Percentiles rank a stretch among this genome's conserved stretches.
phyloP scores from a whole-genome alignment of 371 early-diverging fungal species.

The Mucor velutinosus region DNA sequence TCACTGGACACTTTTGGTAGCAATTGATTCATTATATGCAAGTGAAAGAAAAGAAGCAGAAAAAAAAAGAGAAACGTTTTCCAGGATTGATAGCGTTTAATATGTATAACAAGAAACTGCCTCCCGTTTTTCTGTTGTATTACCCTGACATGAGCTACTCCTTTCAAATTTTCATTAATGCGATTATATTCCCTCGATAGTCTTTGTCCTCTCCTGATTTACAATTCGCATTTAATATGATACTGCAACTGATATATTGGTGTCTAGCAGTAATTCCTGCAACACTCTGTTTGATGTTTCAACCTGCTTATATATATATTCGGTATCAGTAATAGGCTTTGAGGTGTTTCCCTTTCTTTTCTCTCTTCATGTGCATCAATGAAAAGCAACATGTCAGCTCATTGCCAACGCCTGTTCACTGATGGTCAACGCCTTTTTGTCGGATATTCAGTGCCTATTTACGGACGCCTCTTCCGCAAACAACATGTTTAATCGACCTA shows the following conservation, averaged over 20 bases:
- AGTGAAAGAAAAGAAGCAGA: background rate
- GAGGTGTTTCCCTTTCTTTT: background rate
- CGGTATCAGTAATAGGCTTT: background rate
- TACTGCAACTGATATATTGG: background rate
- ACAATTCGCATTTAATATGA: background rate
- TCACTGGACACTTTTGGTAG: background rate
- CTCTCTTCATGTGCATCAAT: background rate
- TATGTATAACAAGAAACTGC: background rate
- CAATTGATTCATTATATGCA: background rate
- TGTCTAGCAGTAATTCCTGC: background rate
- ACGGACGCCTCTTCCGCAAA: background rate
- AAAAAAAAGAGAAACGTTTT: background rate
- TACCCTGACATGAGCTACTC: background rate
- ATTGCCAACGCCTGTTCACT: slow-evolving; percentile 32
- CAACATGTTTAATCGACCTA: background rate
- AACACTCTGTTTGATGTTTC: background rate
- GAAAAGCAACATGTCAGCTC: background rate
- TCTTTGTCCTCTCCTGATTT: background rate
- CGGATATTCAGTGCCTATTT: background rate
- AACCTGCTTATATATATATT: background rate
- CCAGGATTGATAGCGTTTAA: background rate
- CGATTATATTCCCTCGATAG: background rate
- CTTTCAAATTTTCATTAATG: background rate
- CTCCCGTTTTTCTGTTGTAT: background rate
- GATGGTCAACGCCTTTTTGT: background rate